phyloP scores from a whole-genome alignment of 371 early-diverging fungal species.

The Nematocida major region DNA sequence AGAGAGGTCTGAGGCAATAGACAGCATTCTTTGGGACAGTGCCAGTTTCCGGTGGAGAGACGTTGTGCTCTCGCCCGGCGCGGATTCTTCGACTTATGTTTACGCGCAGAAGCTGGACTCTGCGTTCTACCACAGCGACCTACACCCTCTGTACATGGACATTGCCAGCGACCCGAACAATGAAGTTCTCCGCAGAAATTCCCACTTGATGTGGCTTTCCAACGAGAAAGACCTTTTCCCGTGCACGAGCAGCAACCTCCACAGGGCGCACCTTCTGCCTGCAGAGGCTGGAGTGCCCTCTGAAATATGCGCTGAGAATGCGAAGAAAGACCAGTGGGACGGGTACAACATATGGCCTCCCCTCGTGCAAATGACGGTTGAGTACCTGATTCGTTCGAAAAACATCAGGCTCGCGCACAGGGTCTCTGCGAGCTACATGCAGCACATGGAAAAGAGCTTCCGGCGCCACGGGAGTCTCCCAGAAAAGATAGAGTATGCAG shows the following conservation, averaged over 20 bases:
- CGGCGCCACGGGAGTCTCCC: neutral
- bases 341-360: conserved; percentile 40
- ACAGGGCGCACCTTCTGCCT: neutral
- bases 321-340: conserved; percentile 67
- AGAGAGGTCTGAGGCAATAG: conserved; percentile 58
- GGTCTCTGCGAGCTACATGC: neutral
- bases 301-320: conserved; percentile 79
- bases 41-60: conserved; percentile 61
- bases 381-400: conserved; percentile 35
- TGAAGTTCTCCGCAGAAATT: neutral
- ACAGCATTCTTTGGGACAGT: conserved; percentile 63
- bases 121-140: conserved; percentile 43
- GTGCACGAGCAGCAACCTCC: conserved; percentile 3
- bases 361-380: conserved; percentile 15
- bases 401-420: neutral
- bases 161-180: conserved; percentile 17
- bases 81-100: neutral
- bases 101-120: neutral
- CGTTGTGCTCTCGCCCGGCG: conserved; percentile 16
- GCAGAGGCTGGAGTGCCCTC: too few species aligned
- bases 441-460: neutral
- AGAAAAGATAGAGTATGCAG: conserved; percentile 15
- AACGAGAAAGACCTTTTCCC: neutral
- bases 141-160: conserved; percentile 38
- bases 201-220: neutral